Conservation (phyloP, 2,329 filamentous ascomycete species). For the Cercospora beticola region DNA sequence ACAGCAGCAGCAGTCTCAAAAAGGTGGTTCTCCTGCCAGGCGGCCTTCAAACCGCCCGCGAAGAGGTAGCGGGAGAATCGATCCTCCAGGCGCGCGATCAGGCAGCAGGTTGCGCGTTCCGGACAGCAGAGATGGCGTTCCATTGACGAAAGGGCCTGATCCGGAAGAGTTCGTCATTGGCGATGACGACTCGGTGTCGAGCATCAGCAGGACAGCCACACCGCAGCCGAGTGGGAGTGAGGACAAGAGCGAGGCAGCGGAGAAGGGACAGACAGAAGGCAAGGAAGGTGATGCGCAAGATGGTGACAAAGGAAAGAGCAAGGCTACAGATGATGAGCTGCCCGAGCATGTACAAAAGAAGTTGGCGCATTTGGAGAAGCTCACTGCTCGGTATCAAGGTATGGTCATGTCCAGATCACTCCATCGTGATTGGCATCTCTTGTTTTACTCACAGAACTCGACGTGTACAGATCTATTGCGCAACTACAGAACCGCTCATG, state of each 20-base stretch:
- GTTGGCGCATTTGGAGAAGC: constrained; percentile 81
- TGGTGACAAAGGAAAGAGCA: constrained; percentile 30
- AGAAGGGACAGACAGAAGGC: constrained; percentile 34
- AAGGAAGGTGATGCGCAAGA: constrained; percentile 30
- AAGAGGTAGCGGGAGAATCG: constrained; percentile 43
- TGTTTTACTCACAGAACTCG: constrained; percentile 33
- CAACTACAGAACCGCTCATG: constrained; percentile 89
- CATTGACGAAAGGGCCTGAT: constrained; percentile 60
- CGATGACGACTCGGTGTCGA: constrained; percentile 67
- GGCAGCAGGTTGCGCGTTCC: constrained; percentile 29
- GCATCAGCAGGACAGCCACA: constrained; percentile 61
- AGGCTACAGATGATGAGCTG: constrained; percentile 54
- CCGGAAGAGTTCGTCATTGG: constrained; percentile 86
- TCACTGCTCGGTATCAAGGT: constrained; percentile 87
- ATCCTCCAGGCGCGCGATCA: constrained; percentile 32
- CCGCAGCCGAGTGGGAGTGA: constrained; percentile 51
- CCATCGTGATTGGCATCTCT: constrained; percentile 31
- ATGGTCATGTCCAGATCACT: constrained; percentile 29
- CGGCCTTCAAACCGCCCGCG: constrained; percentile 44
- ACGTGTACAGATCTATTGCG: constrained; percentile 71
- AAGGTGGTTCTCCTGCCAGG: constrained; percentile 34
- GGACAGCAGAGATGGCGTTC: constrained; percentile 20
- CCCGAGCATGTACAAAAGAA: constrained; percentile 72
- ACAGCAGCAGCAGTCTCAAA: constrained; percentile 32
- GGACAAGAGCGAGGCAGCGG: constrained; percentile 29